A percentile compares a stretch with the other conserved stretches of the same genome.
Conservation (phyloP, 2,329 filamentous ascomycete species). For the Juglanconis sp. region DNA sequence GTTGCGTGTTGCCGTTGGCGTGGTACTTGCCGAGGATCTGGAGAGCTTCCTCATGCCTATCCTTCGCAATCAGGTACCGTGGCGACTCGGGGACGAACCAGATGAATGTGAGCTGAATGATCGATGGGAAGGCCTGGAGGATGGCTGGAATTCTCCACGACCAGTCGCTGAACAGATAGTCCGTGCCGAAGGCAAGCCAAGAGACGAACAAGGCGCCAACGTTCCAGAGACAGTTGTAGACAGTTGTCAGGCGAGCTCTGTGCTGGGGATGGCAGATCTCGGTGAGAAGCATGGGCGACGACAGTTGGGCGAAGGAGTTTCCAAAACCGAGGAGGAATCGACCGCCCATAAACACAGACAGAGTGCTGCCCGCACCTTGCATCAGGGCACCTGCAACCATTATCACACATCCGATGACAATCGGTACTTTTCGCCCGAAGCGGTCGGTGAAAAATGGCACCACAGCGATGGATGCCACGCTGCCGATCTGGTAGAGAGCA, state of each 20-base stretch:
- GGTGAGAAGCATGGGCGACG: constrained; percentile 50
- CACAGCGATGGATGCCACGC: constrained; percentile 53
- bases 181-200: constrained; percentile 49
- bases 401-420: constrained; percentile 51
- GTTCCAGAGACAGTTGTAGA: constrained; percentile 57
- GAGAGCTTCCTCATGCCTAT: constrained; percentile 47
- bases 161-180: constrained; percentile 44
- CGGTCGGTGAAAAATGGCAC: constrained; percentile 54
- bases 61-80: constrained; percentile 34
- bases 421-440: constrained; percentile 50
- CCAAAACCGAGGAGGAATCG: constrained; percentile 58
- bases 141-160: constrained; percentile 50
- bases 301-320: constrained; percentile 49
- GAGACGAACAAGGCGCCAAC: constrained; percentile 44
- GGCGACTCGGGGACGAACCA: constrained; percentile 52
- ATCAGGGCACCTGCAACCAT: constrained; percentile 55
- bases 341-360: constrained; percentile 50
- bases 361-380: constrained; percentile 48
- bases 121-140: constrained; percentile 45
- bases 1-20: constrained; percentile 48
- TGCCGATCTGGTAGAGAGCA: constrained; percentile 59
- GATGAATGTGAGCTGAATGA: constrained; percentile 49
- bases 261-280: constrained; percentile 52
- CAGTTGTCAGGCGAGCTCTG: constrained; percentile 47
- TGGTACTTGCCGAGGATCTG: constrained; percentile 54